Evolutionary conservation across 164 flowering plant species (phyloP).

Genomic region (Vitis riparia): DNA sequence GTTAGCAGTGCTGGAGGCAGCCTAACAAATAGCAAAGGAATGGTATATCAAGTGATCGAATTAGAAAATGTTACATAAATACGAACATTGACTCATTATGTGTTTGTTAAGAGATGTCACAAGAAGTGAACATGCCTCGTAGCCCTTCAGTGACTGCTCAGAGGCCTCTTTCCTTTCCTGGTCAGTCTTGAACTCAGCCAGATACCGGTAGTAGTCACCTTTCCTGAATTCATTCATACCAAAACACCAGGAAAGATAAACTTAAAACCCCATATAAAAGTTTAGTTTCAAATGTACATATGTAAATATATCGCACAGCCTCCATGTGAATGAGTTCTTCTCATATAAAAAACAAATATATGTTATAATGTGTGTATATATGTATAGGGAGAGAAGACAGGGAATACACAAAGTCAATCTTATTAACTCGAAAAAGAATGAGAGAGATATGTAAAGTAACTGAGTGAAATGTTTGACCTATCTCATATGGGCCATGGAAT

Average conservation of each 20-base stretch:
- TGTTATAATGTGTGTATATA: background rate
- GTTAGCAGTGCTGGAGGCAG: slow-evolving; percentile 68
- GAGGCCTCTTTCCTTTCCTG: slow-evolving; percentile 79
- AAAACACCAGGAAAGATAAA: background rate
- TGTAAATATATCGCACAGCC: no score
- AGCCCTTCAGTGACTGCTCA: slow-evolving; percentile 76
- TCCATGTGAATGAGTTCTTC: no score
- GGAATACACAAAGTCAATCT: background rate
- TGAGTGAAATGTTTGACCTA: background rate
- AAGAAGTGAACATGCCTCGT: slow-evolving; percentile 49
- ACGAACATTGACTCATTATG: background rate
- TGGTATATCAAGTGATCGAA: background rate
- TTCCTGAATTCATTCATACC: slow-evolving; percentile 46
- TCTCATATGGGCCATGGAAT: background rate
- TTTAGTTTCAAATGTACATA: no score
- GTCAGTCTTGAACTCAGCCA: slow-evolving; percentile 86
- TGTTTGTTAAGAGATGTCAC: background rate
- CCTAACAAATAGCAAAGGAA: slow-evolving; percentile 34
- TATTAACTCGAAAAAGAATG: no score
- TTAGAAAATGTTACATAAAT: background rate
- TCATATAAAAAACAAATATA: background rate
- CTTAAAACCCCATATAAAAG: no score
- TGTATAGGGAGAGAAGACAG: background rate
- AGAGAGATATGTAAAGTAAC: background rate
- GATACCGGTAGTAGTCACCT: slow-evolving; percentile 84